Evolutionary conservation across 2,329 filamentous ascomycete species (phyloP).

Genomic region (Colletotrichum cordylinicola): DNA sequence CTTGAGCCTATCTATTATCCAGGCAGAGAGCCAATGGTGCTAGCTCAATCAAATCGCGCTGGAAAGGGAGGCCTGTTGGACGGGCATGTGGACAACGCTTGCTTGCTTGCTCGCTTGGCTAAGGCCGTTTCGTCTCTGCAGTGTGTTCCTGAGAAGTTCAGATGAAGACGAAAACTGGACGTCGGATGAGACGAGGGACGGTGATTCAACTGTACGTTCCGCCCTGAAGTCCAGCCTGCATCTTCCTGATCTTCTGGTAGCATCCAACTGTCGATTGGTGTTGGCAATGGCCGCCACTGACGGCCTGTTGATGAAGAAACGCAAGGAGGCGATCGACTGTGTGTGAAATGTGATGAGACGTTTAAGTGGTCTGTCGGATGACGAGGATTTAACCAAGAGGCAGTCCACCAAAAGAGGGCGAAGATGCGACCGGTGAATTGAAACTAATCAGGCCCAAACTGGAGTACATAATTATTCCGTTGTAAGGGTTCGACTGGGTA

Average conservation of each 20-base stretch:
- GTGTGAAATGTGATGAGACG: background rate
- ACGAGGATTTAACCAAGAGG: background rate
- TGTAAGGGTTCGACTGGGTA: background rate
- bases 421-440: background rate
- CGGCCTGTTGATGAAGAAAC: background rate
- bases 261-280: background rate
- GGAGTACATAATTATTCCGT: background rate
- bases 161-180: background rate
- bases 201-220: background rate
- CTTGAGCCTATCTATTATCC: background rate
- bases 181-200: background rate
- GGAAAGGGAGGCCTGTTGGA: background rate
- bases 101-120: background rate
- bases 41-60: background rate
- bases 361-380: background rate
- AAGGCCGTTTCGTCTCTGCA: slow-evolving; percentile 14
- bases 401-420: background rate
- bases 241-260: background rate
- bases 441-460: background rate
- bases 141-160: slow-evolving; percentile 1
- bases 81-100: background rate
- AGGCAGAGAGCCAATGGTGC: background rate
- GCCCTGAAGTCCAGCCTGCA: background rate
- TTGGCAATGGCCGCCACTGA: background rate
- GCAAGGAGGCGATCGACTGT: background rate